Conservation (phyloP, 2,329 filamentous ascomycete species). For the Passalora sequoiae region DNA sequence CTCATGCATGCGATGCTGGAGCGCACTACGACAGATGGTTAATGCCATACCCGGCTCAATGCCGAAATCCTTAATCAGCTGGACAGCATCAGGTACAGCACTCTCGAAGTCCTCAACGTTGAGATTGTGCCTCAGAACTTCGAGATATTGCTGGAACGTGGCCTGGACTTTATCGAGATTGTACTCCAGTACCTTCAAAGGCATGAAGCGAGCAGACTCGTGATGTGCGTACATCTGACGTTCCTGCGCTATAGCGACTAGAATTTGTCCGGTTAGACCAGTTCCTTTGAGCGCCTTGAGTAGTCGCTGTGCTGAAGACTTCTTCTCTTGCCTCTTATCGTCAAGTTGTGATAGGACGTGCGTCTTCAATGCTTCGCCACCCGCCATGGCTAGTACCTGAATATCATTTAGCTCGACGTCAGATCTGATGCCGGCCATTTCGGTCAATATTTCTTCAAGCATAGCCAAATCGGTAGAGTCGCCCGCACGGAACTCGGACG, state of each 20-base stretch:
- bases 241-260: slow-evolving; percentile 89
- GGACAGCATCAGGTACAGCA: slow-evolving; percentile 67
- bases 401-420: slow-evolving; percentile 82
- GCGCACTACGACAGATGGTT: slow-evolving; percentile 69
- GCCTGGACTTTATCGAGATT: slow-evolving; percentile 87
- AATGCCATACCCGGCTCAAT: slow-evolving; percentile 79
- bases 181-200: slow-evolving; percentile 83
- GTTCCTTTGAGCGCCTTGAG: slow-evolving; percentile 74
- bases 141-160: slow-evolving; percentile 80
- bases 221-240: slow-evolving; percentile 79
- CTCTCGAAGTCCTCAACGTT: slow-evolving; percentile 69
- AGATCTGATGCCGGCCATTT: slow-evolving; percentile 89
- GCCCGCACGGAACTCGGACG: slow-evolving; percentile 71
- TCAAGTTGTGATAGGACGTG: slow-evolving; percentile 75
- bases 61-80: slow-evolving; percentile 71
- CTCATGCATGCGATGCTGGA: slow-evolving; percentile 60
- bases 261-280: slow-evolving; percentile 70
- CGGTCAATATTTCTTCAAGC: slow-evolving; percentile 79
- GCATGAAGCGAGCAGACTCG: slow-evolving; percentile 64
- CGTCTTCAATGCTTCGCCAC: slow-evolving; percentile 70
- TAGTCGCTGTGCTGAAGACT: slow-evolving; percentile 66
- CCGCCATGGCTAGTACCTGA: slow-evolving; percentile 82
- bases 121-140: slow-evolving; percentile 77
- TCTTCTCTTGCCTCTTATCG: slow-evolving; percentile 71
- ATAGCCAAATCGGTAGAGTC: slow-evolving; percentile 90